Evolutionary conservation across 2,329 filamentous ascomycete species (phyloP).

Genomic region (Xylariaceae sp.): DNA sequence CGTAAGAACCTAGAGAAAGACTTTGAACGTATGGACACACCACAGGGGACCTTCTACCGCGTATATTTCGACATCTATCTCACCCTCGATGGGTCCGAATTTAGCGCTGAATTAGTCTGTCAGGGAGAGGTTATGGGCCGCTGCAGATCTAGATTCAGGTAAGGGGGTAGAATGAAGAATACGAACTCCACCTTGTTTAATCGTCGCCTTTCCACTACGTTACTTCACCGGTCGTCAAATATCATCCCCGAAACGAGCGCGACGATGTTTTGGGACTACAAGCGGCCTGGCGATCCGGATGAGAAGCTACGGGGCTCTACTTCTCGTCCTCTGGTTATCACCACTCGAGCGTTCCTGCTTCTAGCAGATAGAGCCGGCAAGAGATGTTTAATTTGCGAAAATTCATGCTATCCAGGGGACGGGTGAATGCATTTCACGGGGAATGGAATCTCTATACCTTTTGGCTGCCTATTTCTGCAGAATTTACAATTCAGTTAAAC

Average conservation of each 20-base stretch:
- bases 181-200: slow-evolving; percentile 16
- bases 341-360: slow-evolving; percentile 6
- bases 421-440: slow-evolving; percentile 22
- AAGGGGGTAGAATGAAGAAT: slow-evolving; percentile 29
- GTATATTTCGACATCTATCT: slow-evolving; percentile 82
- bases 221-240: slow-evolving; percentile 30
- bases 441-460: slow-evolving; percentile 11
- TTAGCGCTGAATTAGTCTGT: slow-evolving; percentile 98
- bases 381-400: slow-evolving; percentile 9
- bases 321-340: slow-evolving; percentile 12
- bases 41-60: slow-evolving; percentile 93
- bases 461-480: slow-evolving; percentile 12
- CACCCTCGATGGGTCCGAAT: slow-evolving; percentile 94
- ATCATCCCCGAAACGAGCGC: slow-evolving; percentile 33
- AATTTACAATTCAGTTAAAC: slow-evolving; percentile 14
- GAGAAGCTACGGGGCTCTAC: slow-evolving; percentile 3
- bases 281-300: slow-evolving; percentile 14
- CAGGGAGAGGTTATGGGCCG: slow-evolving; percentile 99
- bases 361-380: slow-evolving; percentile 5
- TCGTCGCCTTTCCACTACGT: slow-evolving; percentile 26
- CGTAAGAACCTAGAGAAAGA: slow-evolving; percentile 99
- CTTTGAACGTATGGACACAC: slow-evolving; percentile 98
- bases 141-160: slow-evolving; percentile 86
- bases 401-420: slow-evolving; percentile 8
- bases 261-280: slow-evolving; percentile 26